Evolutionary conservation across 495 filamentous ascomycete genomes (phyloP), one percentile per base, ranked within the genome.

Genomic region (Cercophora newfieldiana): DNA sequence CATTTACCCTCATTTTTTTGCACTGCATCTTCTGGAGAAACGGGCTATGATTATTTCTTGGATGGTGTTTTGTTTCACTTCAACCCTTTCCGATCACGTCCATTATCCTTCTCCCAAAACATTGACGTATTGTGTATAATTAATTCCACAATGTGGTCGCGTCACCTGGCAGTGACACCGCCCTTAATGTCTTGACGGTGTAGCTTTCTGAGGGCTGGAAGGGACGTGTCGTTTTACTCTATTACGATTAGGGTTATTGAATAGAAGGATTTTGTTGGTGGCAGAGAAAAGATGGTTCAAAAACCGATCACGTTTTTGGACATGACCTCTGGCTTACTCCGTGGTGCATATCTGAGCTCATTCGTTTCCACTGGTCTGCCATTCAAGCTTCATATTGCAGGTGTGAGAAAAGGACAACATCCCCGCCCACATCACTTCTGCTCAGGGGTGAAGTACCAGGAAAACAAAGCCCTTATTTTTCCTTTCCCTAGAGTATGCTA

Each of bases 11-110:
- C n/a, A 53, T 50, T 55, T 54, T 67, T 58, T 44, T 19, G 49
- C 25, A 50, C 61, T 18, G 61, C 61, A 63, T 55, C 44, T 63
- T 63, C 28, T 18, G 19, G 54, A 55, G 66, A 61, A 59, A 67
- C 56, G 59, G 66, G 59, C 63, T 64, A 63, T 67, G 59, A 63
- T 37, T 31, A 59, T 25, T 50, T 59, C 24, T 59, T 28, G 51
- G 21, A 26, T 28, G 61, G 19, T 16, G 7, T 12, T 7, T 21
- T 24, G 57, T 5, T 31, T 7, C 57, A 31, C 22, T 37, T 25
- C 1, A 25, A 22, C 19, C 10, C 44, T 33, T 60, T 57, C 18
- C 30, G 28, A 18, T 18, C 26, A 18, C 30, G 26, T 57, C 25
- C n/a, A n/a, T n/a, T n/a, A n/a, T n/a, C n/a, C n/a, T n/a, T n/a